phyloP scores from a whole-genome alignment of 352 stramenopile genomes.

The Globisporangium mamillatum region DNA sequence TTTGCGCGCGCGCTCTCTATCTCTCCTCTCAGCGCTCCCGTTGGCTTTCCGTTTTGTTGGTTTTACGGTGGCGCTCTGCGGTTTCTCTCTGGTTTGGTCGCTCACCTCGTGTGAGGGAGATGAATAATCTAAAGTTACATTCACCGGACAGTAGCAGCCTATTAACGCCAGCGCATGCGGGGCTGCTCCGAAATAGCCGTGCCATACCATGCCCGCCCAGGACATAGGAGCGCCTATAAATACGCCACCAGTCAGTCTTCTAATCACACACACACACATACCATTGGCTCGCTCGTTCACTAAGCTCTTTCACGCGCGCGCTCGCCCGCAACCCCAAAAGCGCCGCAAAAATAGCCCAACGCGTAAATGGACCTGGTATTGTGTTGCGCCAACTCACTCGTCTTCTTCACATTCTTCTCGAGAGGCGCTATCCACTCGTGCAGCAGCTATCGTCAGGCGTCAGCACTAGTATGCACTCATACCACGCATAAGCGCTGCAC shows the following conservation, averaged over 20 bases:
- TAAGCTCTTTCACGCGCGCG: neutral
- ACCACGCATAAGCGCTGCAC: too few relatives aligned
- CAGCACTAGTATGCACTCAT: too few relatives aligned
- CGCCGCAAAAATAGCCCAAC: neutral
- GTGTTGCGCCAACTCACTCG: neutral
- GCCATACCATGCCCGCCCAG: neutral
- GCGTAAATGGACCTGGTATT: neutral
- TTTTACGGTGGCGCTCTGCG: neutral
- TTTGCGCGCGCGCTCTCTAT: neutral
- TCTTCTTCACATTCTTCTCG: neutral
- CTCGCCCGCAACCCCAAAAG: neutral
- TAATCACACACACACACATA: neutral
- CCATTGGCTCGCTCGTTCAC: neutral
- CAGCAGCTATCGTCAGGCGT: too few relatives aligned
- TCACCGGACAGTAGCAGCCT: neutral
- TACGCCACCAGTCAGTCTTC: neutral
- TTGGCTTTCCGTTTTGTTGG: slow-evolving; percentile 9
- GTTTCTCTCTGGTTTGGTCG: neutral
- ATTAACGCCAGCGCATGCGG: neutral
- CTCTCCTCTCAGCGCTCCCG: neutral
- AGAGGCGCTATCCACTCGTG: neutral
- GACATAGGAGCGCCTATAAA: neutral
- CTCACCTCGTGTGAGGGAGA: neutral
- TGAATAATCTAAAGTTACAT: slow-evolving; percentile 6
- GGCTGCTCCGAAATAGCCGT: neutral